Base-by-base conservation (phyloP, 2,329 filamentous ascomycete genomes). In the Trichoderma polysporum region DNA sequence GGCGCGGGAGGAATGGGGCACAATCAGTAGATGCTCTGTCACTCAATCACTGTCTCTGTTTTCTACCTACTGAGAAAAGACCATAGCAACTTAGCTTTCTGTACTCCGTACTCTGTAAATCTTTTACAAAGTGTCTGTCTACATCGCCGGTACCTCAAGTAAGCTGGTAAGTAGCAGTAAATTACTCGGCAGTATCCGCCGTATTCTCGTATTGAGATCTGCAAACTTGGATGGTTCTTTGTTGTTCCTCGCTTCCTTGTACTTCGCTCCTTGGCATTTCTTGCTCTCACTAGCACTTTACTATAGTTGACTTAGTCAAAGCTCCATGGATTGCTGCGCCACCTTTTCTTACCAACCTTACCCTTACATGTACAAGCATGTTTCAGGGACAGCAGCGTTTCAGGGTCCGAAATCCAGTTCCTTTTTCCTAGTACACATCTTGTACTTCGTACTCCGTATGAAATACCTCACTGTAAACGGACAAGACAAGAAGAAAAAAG, bases 381-480 rank as follows among this genome's bases (percentile, higher is more conserved):
- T 61, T 61, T 61, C 58, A 61, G 45, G 58, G 54, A 58, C 54
- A n/a, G 35, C 54, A 1, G 9, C 53, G 53, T 57, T 57, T 57
- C 53, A 54, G 52, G 19, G 7, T 5, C 52, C n/a, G n/a, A 35
- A 22, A 39, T 57, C 33, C 53, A 39, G n/a, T 35, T 8, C 27
- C 19, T 6, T 50, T 47, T 27, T 29, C 3, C n/a, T n/a, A n/a
- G n/a, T n/a, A n/a, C n/a, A n/a, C 47, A 50, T 17, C 41, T 3
- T 12, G 41, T 22, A 22, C n/a, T 12, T 19, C 15, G 57, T 60
- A 60, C 57, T 60, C 57, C 57, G 57, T 60, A 35, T 19, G 57
- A 60, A 49, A 35, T 25, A 22, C 57, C 29, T 22, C 29, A 59
- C 56, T 59, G 56, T 60, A 41, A 25, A 50, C 41, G 22, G 12